A percentile compares a stretch with the other conserved stretches of the same genome.
Conservation (phyloP, 495 filamentous ascomycete genomes). For the Penicillium lagena region DNA sequence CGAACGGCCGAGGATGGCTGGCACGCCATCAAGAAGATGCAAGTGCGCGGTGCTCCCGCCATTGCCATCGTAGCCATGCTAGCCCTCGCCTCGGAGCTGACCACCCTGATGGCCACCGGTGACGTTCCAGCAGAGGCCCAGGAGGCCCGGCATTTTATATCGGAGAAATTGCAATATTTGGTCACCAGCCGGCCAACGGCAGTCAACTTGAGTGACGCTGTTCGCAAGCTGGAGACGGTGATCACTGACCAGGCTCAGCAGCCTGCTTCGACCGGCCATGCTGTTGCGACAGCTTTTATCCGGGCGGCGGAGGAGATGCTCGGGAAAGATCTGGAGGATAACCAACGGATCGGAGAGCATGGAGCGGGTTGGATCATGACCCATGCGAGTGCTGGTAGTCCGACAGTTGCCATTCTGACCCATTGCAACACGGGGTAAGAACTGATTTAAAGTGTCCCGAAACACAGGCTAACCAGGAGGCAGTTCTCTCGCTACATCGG, state of each 20-base stretch:
- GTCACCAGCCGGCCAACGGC: slow-evolving; percentile 85
- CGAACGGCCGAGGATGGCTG: slow-evolving; percentile 74
- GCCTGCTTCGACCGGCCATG: slow-evolving; percentile 30
- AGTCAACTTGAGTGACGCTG: slow-evolving; percentile 89
- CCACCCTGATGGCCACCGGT: slow-evolving; percentile 11
- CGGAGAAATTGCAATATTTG: slow-evolving; percentile 72
- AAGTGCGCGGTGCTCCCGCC: slow-evolving; percentile 87
- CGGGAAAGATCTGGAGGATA: slow-evolving; percentile 78
- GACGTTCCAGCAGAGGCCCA: slow-evolving; percentile 36
- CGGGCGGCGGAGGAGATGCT: slow-evolving; percentile 79
- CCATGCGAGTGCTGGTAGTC: slow-evolving; percentile 26
- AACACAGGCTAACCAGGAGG: slow-evolving; percentile 2
- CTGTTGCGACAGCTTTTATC: slow-evolving; percentile 61
- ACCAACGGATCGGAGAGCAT: slow-evolving; percentile 72
- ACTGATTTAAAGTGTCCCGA: not conserved
- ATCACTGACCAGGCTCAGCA: slow-evolving; percentile 31
- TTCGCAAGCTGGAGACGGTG: slow-evolving; percentile 62
- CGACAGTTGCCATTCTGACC: slow-evolving; percentile 69
- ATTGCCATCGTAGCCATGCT: slow-evolving; percentile 96
- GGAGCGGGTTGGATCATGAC: slow-evolving; percentile 77
- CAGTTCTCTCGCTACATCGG: slow-evolving; percentile 89
- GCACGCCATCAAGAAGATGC: slow-evolving; percentile 89
- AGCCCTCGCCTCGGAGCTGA: slow-evolving; percentile 61
- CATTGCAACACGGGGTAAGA: slow-evolving; percentile 94
- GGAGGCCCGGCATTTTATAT: slow-evolving; percentile 60